Evolutionary conservation across 495 filamentous ascomycete species (phyloP), one percentile per base, ranked within the genome.

Genomic region (Daldinia concentrica): DNA sequence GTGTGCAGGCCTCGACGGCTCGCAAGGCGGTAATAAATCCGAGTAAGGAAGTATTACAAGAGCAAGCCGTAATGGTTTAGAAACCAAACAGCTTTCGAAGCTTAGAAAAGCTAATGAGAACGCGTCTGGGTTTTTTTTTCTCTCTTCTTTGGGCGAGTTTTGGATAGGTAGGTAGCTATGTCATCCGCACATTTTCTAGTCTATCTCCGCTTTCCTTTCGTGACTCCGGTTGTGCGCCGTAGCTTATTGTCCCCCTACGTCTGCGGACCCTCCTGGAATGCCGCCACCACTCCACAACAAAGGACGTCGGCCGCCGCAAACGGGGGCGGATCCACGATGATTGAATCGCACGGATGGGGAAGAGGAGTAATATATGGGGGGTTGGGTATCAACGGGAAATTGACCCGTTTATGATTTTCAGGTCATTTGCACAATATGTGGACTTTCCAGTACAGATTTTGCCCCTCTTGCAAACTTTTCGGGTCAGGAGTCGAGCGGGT

Each of bases 191-290:
- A 6, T 59, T 58, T 55, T 34, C n/a, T 12, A 2, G 15, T 27
- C 27, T 1, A 37, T 39, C 55, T 39, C 19, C 4, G 34, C 29
- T 37, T 58, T 19, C 36, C 36, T 51, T 43, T 59, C 61, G 56
- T 27, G 1, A 32, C n/a, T 54, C 67, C 43, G 57, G 29, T 45
- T 56, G 34, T 64, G 32, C 34, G 55, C 24, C 27, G 29, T 24
- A 39, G 14, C 5, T 26, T 58, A 45, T 30, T 29, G 19, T 32
- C 24, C 52, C 15, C 17, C 24, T 56, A 62, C 50, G 27, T 36
- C 54, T 62, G 43, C 34, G 57, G 57, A 12, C 26, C 27, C 24
- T 32, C 17, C 30, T 64, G 66, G 66, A 69, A 69, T 69, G 66
- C 41, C 29, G 52, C 43, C 54, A 45, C 50, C 26, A 37, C 37